Percentiles rank a stretch among this genome's conserved stretches.
phyloP scores from a whole-genome alignment of 208 protist genomes.

The Herpetomonas muscarum region DNA sequence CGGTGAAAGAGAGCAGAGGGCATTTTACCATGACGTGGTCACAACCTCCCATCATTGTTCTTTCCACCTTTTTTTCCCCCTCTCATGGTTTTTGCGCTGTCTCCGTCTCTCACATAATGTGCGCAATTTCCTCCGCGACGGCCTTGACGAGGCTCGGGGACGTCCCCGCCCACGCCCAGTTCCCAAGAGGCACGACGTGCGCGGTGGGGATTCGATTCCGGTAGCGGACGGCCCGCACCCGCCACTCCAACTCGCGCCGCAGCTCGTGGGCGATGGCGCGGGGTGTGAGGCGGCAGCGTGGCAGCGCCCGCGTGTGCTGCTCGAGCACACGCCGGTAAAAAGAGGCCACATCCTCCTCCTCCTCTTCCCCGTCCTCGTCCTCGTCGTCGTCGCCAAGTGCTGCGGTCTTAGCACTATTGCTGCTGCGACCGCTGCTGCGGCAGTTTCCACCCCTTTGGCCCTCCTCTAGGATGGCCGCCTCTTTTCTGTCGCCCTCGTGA shows the following conservation, averaged over 20 bases:
- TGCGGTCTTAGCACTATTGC: no score
- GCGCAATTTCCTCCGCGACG: constrained; percentile 43
- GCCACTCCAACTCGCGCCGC: constrained; percentile 47
- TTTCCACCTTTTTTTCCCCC: background rate
- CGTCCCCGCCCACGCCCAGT: constrained; percentile 22
- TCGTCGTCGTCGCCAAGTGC: no score
- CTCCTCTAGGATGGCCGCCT: no score
- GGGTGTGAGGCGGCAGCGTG: constrained; percentile 20
- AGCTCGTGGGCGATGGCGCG: constrained; percentile 41
- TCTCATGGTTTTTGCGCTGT: constrained; percentile 1
- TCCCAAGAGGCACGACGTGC: constrained; percentile 52
- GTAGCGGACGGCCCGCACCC: constrained; percentile 47
- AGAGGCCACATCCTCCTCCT: background rate
- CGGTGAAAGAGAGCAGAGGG: no score
- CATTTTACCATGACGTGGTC: no score
- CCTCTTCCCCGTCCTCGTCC: background rate
- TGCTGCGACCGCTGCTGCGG: no score
- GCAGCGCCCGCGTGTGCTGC: background rate
- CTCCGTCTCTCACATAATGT: constrained; percentile 14
- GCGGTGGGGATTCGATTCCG: constrained; percentile 34
- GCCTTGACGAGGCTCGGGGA: constrained; percentile 38
- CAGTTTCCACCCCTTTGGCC: no score
- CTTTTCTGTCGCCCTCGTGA: no score
- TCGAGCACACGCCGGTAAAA: background rate
- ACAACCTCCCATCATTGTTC: no score